These are phyloP conservation scores for Neurospora terricola DNA, from an alignment of 495 filamentous ascomycete genomes.

Conservation along the genomic window DNA sequence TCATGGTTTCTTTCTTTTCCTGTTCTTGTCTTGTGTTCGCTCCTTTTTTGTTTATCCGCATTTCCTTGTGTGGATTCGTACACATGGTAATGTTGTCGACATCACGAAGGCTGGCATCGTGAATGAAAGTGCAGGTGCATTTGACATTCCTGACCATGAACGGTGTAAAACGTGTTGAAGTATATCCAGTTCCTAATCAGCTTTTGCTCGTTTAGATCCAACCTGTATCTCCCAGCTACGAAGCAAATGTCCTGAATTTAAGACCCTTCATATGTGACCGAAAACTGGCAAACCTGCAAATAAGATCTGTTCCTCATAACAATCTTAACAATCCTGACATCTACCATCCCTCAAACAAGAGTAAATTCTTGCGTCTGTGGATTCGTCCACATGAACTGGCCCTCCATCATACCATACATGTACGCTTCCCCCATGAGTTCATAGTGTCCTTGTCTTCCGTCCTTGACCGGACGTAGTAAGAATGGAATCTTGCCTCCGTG, in stretches of 20 bases:
- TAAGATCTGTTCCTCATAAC: not conserved
- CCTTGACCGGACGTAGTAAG: not conserved
- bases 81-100: too few species aligned
- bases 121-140: too few species aligned
- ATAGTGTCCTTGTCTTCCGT: not conserved
- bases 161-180: not conserved
- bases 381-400: not conserved
- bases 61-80: not conserved
- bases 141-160: not conserved
- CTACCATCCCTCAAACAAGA: not conserved
- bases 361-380: not conserved
- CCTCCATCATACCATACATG: not conserved
- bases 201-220: not conserved
- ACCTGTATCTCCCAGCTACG: not conserved
- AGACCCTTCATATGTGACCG: not conserved
- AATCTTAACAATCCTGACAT: not conserved
- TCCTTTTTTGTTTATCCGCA: not conserved
- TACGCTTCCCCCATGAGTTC: not conserved
- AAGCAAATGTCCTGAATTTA: not conserved
- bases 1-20: not conserved
- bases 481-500: not conserved
- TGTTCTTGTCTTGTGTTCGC: not conserved
- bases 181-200: not conserved
- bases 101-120: too few species aligned
- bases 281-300: not conserved